These are phyloP conservation scores for Oryza nivara DNA, from an alignment of 176 grass and related monocot genomes.

Conservation along the genomic window DNA sequence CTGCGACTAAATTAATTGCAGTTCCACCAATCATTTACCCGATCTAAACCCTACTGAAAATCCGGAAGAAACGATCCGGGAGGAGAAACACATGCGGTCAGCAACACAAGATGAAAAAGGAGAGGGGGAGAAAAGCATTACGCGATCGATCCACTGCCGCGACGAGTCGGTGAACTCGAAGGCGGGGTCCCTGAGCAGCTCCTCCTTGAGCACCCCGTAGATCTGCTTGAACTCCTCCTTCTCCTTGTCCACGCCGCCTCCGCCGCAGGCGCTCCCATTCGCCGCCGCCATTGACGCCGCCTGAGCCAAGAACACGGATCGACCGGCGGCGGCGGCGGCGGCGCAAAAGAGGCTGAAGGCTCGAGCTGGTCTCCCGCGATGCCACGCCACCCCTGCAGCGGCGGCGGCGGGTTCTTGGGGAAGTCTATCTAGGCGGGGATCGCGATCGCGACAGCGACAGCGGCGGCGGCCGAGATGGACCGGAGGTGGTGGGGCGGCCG, in stretches of 20 bases:
- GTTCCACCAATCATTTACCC: conserved; percentile 5
- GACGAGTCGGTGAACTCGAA: conserved; percentile 84
- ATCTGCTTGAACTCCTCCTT: conserved; percentile 57
- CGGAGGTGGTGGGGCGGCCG: no score
- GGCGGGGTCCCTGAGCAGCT: conserved; percentile 75
- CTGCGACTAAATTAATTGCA: conserved; percentile 9
- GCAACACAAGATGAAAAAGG: background rate
- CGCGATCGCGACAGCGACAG: background rate
- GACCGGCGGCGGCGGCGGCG: no score
- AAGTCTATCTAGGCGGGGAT: background rate
- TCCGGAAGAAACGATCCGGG: background rate
- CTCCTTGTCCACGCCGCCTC: conserved; percentile 36
- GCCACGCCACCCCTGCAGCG: background rate
- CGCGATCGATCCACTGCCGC: conserved; percentile 78
- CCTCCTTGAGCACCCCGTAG: conserved; percentile 73
- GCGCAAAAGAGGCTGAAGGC: no score
- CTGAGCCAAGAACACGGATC: background rate
- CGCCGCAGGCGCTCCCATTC: conserved; percentile 22
- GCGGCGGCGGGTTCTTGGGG: background rate
- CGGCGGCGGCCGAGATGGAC: background rate
- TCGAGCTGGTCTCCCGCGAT: background rate
- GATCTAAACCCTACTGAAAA: conserved; percentile 3
- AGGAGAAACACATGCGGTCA: background rate
- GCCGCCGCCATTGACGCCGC: conserved; percentile 27
- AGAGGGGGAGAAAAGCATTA: conserved; percentile 6